Evolutionary conservation across 2,329 filamentous ascomycete genomes (phyloP).

Genomic region (Ceratocystis harringtonii): DNA sequence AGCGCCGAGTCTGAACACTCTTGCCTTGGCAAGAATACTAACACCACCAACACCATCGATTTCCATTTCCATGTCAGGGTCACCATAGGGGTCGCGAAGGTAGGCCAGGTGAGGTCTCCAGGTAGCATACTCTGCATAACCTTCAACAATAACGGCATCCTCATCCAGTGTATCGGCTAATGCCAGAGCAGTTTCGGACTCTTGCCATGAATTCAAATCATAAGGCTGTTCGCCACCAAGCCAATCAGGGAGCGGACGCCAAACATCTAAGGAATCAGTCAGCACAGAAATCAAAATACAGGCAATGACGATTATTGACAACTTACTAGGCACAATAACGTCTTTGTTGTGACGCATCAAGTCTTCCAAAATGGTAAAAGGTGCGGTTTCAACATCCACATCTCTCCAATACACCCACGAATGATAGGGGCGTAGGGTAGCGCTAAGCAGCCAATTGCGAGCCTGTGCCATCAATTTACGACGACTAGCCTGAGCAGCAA

Average conservation of each 20-base stretch:
- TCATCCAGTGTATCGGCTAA: constrained; percentile 91
- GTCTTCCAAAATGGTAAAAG: constrained; percentile 92
- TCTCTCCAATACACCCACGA: constrained; percentile 99
- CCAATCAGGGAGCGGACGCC: constrained; percentile 97
- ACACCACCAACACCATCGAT: constrained; percentile 96
- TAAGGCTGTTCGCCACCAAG: constrained; percentile 96
- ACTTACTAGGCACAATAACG: constrained; percentile 92
- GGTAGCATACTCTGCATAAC: constrained; percentile 95
- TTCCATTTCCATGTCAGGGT: constrained; percentile 99
- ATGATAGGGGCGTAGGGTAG: constrained; percentile 82
- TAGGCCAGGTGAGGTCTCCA: constrained; percentile 97
- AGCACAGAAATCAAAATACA: not conserved
- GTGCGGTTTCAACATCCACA: constrained; percentile 93
- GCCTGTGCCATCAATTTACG: constrained; percentile 97
- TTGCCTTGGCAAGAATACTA: constrained; percentile 90
- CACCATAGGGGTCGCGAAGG: constrained; percentile 87
- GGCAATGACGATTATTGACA: not conserved
- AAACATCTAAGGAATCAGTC: constrained; percentile 54
- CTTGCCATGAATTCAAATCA: constrained; percentile 97
- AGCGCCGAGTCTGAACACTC: constrained; percentile 84
- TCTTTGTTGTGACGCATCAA: constrained; percentile 98
- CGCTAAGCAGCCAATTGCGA: constrained; percentile 89
- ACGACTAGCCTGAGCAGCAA: constrained; percentile 83
- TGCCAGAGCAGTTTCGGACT: constrained; percentile 89
- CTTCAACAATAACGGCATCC: constrained; percentile 96